Conservation (phyloP, 441 rosid genomes). For the Populus hybrid region DNA sequence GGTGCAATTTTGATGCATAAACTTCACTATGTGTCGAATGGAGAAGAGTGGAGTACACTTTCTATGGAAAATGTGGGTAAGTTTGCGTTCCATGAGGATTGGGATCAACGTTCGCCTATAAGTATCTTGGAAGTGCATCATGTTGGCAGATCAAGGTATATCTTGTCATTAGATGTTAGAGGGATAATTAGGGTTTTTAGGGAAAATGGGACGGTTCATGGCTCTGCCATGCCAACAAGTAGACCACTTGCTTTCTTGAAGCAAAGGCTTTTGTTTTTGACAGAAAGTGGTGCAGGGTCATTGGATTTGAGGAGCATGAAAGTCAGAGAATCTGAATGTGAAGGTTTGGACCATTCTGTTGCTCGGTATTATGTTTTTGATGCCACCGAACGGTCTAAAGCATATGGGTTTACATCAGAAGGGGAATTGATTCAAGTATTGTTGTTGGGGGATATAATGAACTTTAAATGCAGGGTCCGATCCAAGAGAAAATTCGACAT, state of each 20-base stretch:
- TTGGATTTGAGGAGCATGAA: constrained; percentile 90
- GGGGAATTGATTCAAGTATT: constrained; percentile 79
- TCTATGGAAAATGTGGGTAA: constrained; percentile 55
- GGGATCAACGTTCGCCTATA: constrained; percentile 49
- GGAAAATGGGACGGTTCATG: constrained; percentile 66
- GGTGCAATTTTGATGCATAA: constrained; percentile 70
- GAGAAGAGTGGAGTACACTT: constrained; percentile 63
- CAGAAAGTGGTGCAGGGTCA: constrained; percentile 88
- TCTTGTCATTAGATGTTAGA: constrained; percentile 58
- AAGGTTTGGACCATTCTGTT: constrained; percentile 73
- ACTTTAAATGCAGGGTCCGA: constrained; percentile 93
- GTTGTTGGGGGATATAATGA: constrained; percentile 79
- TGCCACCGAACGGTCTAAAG: constrained; percentile 82
- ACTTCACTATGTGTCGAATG: constrained; percentile 57
- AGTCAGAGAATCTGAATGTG: constrained; percentile 84
- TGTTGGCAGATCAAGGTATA: constrained; percentile 74
- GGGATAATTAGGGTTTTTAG: constrained; percentile 70
- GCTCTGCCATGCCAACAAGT: constrained; percentile 62
- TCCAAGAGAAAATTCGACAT: constrained; percentile 74
- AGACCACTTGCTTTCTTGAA: constrained; percentile 86
- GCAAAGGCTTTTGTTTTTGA: constrained; percentile 89
- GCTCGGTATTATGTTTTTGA: constrained; percentile 75
- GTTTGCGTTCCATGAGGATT: constrained; percentile 33
- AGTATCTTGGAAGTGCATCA: constrained; percentile 81
- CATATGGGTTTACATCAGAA: constrained; percentile 81